Base-by-base conservation (phyloP, 2,329 filamentous ascomycete genomes). In the Xylariaceae sp. region DNA sequence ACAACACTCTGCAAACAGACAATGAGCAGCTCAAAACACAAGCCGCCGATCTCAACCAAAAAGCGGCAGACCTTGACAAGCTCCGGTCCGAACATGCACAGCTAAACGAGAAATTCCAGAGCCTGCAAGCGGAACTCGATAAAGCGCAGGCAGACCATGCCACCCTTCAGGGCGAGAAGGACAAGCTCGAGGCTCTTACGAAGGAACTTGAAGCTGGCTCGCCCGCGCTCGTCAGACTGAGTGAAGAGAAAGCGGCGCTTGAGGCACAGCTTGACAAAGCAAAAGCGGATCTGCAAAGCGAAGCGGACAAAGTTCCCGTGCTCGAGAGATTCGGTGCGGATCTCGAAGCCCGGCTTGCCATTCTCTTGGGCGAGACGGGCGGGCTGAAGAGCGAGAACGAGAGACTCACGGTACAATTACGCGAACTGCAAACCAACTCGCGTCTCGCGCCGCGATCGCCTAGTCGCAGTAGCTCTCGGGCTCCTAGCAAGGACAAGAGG, bases 391-490 rank as follows among this genome's bases (percentile, higher is more conserved):
- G 55, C 39, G 58, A 64, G 52, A 56, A 58, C 40, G 59, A 60
- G 33, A 38, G 36, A 5, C 55, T 66, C 7, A 57, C 38, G 9
- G 47, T 39, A 6, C 58, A 61, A 42, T 51, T 58, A 11, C 41
- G 15, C 40, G 61, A 62, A 7, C 45, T 62, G 14, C 55, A 61
- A 41, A 51, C 42, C 14, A 47, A 56, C 17, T 22, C 43, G 27
- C 58, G 57, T 15, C 45, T 56, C 10, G 54, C 58, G 36, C 48
- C 42, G 44, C 51, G 46, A n/a, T 41, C 44, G n/a, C 39, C 60
- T 42, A 60, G 58, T 43, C 59, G 62, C 40, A 63, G 60, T 52
- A 61, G 36, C 44, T 65, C 62, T 10, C 57, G 63, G 5, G 51
- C 55, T 32, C 48, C 58, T n/a, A 39, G 48, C 30, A 57, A 19